A percentile compares a stretch with the other conserved stretches of the same genome.
Evolutionary conservation across 257 asterid genomes (phyloP).

Genomic region (Ballota nigra): DNA sequence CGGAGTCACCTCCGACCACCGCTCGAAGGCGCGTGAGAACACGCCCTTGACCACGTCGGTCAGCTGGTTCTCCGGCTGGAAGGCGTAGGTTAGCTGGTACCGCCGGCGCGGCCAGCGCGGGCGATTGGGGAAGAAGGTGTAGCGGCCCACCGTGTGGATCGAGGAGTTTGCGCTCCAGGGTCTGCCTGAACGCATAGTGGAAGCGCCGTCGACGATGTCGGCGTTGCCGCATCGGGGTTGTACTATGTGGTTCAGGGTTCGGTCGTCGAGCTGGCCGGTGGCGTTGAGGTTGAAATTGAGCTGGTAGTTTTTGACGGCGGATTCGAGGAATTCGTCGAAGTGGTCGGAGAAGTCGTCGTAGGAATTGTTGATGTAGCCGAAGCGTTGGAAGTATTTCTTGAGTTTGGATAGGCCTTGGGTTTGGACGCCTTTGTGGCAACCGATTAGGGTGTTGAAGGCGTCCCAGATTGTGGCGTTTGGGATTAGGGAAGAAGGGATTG

Average conservation of each 20-base stretch:
- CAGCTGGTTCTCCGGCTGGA: slow-evolving; percentile 43
- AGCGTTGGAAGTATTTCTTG: slow-evolving; percentile 61
- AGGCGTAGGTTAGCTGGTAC: slow-evolving; percentile 57
- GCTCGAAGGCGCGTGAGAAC: slow-evolving; percentile 65
- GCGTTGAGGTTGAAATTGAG: slow-evolving; percentile 63
- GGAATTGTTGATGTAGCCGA: slow-evolving; percentile 59
- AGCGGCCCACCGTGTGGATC: slow-evolving; percentile 55
- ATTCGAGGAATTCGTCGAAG: slow-evolving; percentile 53
- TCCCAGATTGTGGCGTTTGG: slow-evolving; percentile 61
- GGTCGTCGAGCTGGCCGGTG: slow-evolving; percentile 57
- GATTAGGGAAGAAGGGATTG: slow-evolving; percentile 46
- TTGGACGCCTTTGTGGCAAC: slow-evolving; percentile 56
- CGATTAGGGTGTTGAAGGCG: slow-evolving; percentile 40
- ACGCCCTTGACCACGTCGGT: slow-evolving; percentile 29
- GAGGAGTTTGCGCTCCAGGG: slow-evolving; percentile 22
- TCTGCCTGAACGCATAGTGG: slow-evolving; percentile 47
- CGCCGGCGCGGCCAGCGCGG: slow-evolving; percentile 69
- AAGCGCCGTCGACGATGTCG: slow-evolving; percentile 61
- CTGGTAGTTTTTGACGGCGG: slow-evolving; percentile 65
- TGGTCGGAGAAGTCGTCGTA: slow-evolving; percentile 54
- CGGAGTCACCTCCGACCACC: slow-evolving; percentile 89
- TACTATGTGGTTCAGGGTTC: slow-evolving; percentile 47
- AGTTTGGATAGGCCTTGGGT: slow-evolving; percentile 43
- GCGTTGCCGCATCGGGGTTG: slow-evolving; percentile 78
- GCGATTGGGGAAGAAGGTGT: slow-evolving; percentile 63